These are phyloP conservation scores for Zanthoxylum bungeanum DNA, from an alignment of 345 rosid species.

Conservation along the genomic window DNA sequence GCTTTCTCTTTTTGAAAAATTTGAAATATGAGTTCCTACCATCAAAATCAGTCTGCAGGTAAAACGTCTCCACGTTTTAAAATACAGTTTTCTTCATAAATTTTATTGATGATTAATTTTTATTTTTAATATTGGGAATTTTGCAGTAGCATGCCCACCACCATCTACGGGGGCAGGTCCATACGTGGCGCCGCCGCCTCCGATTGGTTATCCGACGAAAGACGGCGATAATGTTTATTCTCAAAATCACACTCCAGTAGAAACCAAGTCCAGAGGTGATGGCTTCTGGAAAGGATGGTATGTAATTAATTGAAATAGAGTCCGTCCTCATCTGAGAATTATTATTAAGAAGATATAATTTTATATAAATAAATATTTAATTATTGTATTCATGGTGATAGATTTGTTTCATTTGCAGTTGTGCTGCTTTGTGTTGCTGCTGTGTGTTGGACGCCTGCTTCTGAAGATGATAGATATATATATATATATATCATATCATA, in stretches of 20 bases:
- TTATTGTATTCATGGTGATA: no score
- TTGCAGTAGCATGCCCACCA: slow-evolving; percentile 31
- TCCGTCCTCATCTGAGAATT: no score
- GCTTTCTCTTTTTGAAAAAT: background rate
- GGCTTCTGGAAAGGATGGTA: slow-evolving; percentile 85
- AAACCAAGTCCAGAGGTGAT: slow-evolving; percentile 62
- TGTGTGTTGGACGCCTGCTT: slow-evolving; percentile 63
- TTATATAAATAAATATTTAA: no score
- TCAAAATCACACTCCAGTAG: slow-evolving; percentile 26
- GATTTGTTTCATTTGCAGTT: slow-evolving; percentile 31
- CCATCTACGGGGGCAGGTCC: slow-evolving; percentile 10
- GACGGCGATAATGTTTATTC: background rate
- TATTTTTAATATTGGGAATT: no score
- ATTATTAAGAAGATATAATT: no score
- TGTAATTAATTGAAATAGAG: no score
- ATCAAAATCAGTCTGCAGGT: slow-evolving; percentile 28
- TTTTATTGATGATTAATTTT: no score
- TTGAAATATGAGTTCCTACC: slow-evolving; percentile 32
- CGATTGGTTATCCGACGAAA: slow-evolving; percentile 53
- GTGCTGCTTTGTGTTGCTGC: slow-evolving; percentile 75
- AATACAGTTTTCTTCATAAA: slow-evolving; percentile 25
- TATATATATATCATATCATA: no score
- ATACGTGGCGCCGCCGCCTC: slow-evolving; percentile 41
- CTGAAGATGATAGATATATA: background rate
- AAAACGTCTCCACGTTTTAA: background rate